Conservation (phyloP, 2,329 filamentous ascomycete species). For the Stylonectria norvegica region DNA sequence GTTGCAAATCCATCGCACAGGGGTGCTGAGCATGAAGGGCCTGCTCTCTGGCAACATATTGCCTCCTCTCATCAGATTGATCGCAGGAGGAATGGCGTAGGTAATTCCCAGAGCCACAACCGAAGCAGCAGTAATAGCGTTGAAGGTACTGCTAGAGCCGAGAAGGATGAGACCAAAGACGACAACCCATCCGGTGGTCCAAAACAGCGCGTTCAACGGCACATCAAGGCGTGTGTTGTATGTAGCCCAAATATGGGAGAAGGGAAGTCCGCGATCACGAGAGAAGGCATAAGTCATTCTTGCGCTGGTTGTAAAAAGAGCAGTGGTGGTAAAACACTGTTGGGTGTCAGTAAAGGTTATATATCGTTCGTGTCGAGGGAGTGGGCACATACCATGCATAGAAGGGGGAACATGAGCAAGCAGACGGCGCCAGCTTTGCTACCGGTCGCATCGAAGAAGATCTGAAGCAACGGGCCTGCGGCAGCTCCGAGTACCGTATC, state of each 20-base stretch:
- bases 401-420: slow-evolving; percentile 62
- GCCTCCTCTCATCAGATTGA: slow-evolving; percentile 65
- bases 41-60: slow-evolving; percentile 57
- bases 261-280: slow-evolving; percentile 64
- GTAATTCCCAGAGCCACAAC: slow-evolving; percentile 72
- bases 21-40: slow-evolving; percentile 35
- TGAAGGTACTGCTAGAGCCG: slow-evolving; percentile 64
- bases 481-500: slow-evolving; percentile 53
- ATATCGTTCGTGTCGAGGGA: too few relatives aligned
- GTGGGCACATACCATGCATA: slow-evolving; percentile 65
- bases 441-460: slow-evolving; percentile 61
- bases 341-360: too few relatives aligned
- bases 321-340: slow-evolving; percentile 60
- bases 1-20: slow-evolving; percentile 37
- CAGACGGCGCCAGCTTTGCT: slow-evolving; percentile 62
- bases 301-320: slow-evolving; percentile 63
- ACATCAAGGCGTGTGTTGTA: slow-evolving; percentile 61
- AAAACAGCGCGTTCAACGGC: slow-evolving; percentile 63
- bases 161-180: slow-evolving; percentile 70
- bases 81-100: slow-evolving; percentile 70
- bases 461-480: slow-evolving; percentile 59
- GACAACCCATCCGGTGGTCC: slow-evolving; percentile 59
- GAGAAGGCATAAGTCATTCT: slow-evolving; percentile 68
- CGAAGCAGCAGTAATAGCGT: slow-evolving; percentile 67
- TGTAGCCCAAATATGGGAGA: slow-evolving; percentile 55